phyloP scores from a whole-genome alignment of 306 rosid species.

The Abrus precatorius region DNA sequence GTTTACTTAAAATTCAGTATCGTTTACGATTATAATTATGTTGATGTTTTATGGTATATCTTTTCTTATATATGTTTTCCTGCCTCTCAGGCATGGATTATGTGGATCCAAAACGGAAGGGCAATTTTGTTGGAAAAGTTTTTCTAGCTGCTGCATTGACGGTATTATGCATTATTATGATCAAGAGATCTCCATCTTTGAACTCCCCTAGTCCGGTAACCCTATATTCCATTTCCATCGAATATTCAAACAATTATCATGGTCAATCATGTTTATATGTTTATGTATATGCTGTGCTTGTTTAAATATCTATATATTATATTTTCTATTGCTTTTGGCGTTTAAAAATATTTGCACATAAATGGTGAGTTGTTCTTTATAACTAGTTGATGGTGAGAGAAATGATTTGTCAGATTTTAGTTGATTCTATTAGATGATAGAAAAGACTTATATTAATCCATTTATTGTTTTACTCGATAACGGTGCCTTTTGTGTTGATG shows the following conservation, averaged over 20 bases:
- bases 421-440: background rate
- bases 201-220: constrained; percentile 79
- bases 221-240: constrained; percentile 12
- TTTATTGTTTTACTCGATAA: background rate
- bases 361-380: background rate
- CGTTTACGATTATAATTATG: background rate
- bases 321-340: background rate
- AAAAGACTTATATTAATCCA: background rate
- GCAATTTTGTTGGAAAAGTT: constrained; percentile 73
- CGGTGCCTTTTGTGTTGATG: background rate
- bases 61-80: constrained; percentile 29
- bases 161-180: constrained; percentile 78
- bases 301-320: background rate
- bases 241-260: background rate
- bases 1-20: constrained; percentile 21
- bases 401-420: background rate
- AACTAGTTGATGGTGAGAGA: background rate
- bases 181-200: constrained; percentile 85
- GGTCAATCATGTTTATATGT: background rate
- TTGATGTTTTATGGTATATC: constrained; percentile 20
- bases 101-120: constrained; percentile 84
- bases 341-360: background rate
- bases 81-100: constrained; percentile 81
- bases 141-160: constrained; percentile 79
- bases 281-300: constrained; percentile 3